These are phyloP conservation scores for Leccinum subgranulosum DNA, from an alignment of 768 basidiomycete genomes.

Conservation along the genomic window DNA sequence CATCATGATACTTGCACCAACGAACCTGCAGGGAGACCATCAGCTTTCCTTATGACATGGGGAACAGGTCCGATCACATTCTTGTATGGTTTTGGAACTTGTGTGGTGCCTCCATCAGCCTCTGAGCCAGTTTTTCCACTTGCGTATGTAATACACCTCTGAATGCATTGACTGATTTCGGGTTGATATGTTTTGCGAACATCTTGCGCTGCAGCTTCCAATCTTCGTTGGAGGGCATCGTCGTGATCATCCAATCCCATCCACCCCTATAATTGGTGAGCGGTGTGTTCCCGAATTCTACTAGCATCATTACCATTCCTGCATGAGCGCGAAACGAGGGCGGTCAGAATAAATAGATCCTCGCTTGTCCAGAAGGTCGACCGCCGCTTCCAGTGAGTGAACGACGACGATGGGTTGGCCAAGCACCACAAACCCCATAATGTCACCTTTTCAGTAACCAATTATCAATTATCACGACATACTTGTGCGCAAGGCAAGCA, in stretches of 20 bases:
- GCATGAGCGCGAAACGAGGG: constrained; percentile 1
- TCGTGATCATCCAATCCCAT: constrained; percentile 8
- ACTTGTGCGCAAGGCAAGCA: background rate
- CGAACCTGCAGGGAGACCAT: background rate
- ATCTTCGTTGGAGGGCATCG: background rate
- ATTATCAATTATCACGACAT: background rate
- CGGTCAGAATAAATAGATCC: constrained; percentile 5
- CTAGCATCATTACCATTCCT: background rate
- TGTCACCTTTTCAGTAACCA: background rate
- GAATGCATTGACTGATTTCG: background rate
- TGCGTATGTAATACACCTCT: background rate
- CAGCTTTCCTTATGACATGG: background rate
- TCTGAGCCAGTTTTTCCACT: background rate
- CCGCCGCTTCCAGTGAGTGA: background rate
- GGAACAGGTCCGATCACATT: background rate
- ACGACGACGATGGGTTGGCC: constrained; percentile 6
- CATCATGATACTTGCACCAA: constrained; percentile 5
- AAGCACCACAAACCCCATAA: constrained; percentile 2
- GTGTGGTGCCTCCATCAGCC: background rate
- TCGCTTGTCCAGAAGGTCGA: constrained; percentile 5
- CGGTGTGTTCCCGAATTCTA: background rate
- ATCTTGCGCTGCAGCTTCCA: constrained; percentile 7
- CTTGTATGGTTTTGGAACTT: constrained; percentile 2
- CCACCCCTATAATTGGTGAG: constrained; percentile 3
- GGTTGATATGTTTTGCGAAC: background rate